Conservation (phyloP, 176 grass and related monocot genomes). For the Paspalum notatum region DNA sequence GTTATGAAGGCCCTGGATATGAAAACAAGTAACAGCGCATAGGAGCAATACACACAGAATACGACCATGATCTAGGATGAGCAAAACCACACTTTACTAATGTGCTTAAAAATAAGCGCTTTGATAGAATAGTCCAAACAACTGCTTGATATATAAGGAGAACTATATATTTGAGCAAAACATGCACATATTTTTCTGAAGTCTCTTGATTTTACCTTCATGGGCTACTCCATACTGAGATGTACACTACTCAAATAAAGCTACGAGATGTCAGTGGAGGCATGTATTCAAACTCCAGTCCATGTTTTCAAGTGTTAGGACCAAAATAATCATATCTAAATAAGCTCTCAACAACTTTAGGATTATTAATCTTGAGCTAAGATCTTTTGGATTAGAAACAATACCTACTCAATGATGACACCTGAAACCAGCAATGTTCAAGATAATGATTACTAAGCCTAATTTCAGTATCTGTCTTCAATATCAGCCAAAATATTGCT, state of each 20-base stretch:
- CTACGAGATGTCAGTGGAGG: not conserved
- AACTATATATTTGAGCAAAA: not conserved
- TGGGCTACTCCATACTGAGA: not conserved
- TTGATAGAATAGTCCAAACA: not conserved
- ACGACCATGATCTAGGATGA: conserved; percentile 23
- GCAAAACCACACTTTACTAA: not conserved
- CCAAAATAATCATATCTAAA: conserved; percentile 7
- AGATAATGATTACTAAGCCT: not conserved
- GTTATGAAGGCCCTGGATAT: conserved; percentile 1
- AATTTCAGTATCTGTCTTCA: not conserved
- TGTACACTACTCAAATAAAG: conserved; percentile 8
- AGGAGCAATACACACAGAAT: not conserved
- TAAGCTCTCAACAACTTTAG: not conserved
- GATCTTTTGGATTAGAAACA: not conserved
- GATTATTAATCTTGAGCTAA: not conserved
- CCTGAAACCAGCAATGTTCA: not conserved
- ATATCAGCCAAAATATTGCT: not conserved
- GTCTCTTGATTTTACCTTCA: not conserved
- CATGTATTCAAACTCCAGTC: conserved; percentile 20
- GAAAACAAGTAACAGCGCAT: not conserved
- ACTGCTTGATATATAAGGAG: not conserved
- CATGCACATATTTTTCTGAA: conserved; percentile 5
- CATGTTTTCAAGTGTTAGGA: conserved; percentile 20
- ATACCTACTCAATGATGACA: conserved; percentile 19
- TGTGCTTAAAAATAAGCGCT: not conserved